Conservation (phyloP, 345 rosid species). For the Bruguiera gymnorhiza region DNA sequence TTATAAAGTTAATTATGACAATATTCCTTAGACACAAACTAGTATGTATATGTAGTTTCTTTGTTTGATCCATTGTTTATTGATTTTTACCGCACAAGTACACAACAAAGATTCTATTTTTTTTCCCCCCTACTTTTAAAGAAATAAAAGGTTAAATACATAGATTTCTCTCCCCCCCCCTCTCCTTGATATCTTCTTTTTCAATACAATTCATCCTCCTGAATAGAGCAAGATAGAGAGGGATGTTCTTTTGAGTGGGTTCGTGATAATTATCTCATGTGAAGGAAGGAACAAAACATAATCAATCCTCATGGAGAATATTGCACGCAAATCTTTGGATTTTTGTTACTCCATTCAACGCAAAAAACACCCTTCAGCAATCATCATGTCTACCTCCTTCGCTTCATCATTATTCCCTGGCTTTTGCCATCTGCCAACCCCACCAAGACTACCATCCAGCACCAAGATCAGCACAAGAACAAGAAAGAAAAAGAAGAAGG, state of each 20-base stretch:
- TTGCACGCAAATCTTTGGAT: slow-evolving; percentile 30
- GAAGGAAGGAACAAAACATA: slow-evolving; percentile 20
- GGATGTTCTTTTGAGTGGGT: slow-evolving; percentile 7
- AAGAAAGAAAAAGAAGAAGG: slow-evolving; percentile 19
- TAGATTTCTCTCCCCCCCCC: too few species aligned
- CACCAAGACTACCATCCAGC: slow-evolving; percentile 19
- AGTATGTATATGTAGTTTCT: too few species aligned
- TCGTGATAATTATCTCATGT: slow-evolving; percentile 28
- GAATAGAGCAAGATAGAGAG: background rate
- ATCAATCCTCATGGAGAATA: slow-evolving; percentile 3
- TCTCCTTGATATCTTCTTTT: too few species aligned
- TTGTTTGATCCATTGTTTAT: too few species aligned
- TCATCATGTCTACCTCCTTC: slow-evolving; percentile 50
- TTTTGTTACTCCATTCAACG: slow-evolving; percentile 23
- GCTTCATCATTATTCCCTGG: slow-evolving; percentile 42
- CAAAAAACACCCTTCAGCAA: slow-evolving; percentile 22
- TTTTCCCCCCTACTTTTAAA: too few species aligned
- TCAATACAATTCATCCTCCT: background rate
- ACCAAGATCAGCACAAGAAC: slow-evolving; percentile 10
- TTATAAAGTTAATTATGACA: too few species aligned
- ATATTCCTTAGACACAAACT: too few species aligned
- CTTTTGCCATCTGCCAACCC: slow-evolving; percentile 34
- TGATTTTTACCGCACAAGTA: too few species aligned
- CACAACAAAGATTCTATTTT: too few species aligned
- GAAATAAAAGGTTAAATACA: too few species aligned